These are phyloP conservation scores for Debaryomyces nepalensis DNA, from an alignment of 1,139 yeast genomes.

Conservation along the genomic window DNA sequence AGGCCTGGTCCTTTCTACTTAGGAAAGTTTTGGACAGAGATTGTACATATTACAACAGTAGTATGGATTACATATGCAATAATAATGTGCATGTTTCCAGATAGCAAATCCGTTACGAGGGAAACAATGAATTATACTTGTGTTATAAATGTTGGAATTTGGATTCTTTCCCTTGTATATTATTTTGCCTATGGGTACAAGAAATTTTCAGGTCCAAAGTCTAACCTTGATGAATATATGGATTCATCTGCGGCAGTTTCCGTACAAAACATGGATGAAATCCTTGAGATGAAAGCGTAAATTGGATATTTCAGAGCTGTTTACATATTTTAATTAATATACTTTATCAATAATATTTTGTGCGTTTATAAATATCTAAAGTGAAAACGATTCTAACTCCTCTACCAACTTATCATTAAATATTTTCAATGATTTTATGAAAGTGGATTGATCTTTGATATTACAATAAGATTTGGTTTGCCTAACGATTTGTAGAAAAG, in stretches of 20 bases:
- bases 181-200: conserved; percentile 48
- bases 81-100: conserved; percentile 53
- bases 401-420: conserved; percentile 11
- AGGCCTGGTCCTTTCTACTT: conserved; percentile 62
- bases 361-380: background rate
- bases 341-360: too few species aligned
- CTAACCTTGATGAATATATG: conserved; percentile 31
- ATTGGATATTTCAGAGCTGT: background rate
- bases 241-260: conserved; percentile 10
- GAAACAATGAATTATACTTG: conserved; percentile 63
- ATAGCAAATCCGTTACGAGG: conserved; percentile 36
- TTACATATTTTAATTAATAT: too few species aligned
- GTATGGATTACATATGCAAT: conserved; percentile 42
- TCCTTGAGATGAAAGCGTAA: conserved; percentile 13
- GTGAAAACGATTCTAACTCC: conserved; percentile 10
- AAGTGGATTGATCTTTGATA: conserved; percentile 1
- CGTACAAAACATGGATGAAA: conserved; percentile 15
- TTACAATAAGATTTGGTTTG: background rate
- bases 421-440: conserved; percentile 7
- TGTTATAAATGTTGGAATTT: conserved; percentile 51
- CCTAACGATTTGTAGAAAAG: conserved; percentile 5
- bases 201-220: conserved; percentile 35
- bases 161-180: conserved; percentile 48
- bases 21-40: conserved; percentile 28
- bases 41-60: conserved; percentile 45